These are phyloP conservation scores for Ogataea paradorogensis DNA, from an alignment of 805 yeast species.

Conservation along the genomic window DNA sequence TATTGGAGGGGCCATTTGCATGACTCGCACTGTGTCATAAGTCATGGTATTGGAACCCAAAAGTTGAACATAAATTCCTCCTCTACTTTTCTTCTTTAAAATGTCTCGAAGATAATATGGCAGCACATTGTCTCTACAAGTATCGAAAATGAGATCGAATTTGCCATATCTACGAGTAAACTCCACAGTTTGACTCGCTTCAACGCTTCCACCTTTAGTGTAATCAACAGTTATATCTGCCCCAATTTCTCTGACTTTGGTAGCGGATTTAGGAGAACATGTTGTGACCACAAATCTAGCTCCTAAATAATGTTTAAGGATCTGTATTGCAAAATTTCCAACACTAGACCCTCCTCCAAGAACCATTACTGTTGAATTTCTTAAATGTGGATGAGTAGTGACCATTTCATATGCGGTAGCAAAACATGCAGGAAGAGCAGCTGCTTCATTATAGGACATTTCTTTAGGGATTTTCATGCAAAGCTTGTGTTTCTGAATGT, in stretches of 20 bases:
- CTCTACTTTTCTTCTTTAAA: conserved; percentile 45
- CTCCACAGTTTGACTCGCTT: conserved; percentile 35
- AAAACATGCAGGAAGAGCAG: conserved; percentile 61
- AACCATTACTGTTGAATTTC: conserved; percentile 50
- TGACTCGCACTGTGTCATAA: conserved; percentile 28
- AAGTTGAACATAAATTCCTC: conserved; percentile 51
- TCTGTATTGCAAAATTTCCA: conserved; percentile 53
- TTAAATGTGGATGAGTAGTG: conserved; percentile 30
- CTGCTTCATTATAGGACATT: conserved; percentile 53
- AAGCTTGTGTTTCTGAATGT: conserved; percentile 31
- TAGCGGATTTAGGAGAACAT: conserved; percentile 37
- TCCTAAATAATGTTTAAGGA: conserved; percentile 47
- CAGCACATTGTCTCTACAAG: conserved; percentile 57
- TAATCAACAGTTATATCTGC: conserved; percentile 61
- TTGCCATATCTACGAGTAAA: conserved; percentile 36
- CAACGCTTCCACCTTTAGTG: conserved; percentile 38
- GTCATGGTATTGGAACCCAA: conserved; percentile 52
- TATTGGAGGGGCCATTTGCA: conserved; percentile 26
- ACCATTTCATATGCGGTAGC: conserved; percentile 52
- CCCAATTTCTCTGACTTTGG: conserved; percentile 38
- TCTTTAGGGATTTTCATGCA: conserved; percentile 46
- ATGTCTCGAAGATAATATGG: conserved; percentile 40
- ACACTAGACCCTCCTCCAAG: conserved; percentile 77
- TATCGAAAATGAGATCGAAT: conserved; percentile 64
- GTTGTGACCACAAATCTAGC: conserved; percentile 54